Evolutionary conservation across 192 early-diverging fungal species (phyloP).

Genomic region (Mortierella hygrophila): DNA sequence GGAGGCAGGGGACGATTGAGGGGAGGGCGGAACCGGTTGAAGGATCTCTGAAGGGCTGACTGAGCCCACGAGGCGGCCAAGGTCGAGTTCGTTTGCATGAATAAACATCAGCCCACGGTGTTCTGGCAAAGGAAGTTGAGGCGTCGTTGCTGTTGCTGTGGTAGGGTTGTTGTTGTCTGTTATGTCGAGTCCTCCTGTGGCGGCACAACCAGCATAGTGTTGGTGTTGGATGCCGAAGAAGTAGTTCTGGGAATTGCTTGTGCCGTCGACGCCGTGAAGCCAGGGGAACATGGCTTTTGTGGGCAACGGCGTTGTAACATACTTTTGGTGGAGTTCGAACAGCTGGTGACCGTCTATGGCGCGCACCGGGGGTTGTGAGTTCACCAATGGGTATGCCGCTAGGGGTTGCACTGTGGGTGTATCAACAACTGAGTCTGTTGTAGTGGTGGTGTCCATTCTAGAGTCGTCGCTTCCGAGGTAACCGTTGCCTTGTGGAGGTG

Average conservation of each 20-base stretch:
- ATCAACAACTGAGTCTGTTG: neutral
- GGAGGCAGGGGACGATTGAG: neutral
- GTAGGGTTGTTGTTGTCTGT: neutral
- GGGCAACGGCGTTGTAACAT: conserved; percentile 60
- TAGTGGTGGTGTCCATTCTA: neutral
- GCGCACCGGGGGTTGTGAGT: conserved; percentile 46
- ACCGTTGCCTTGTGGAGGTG: neutral
- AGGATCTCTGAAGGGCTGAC: conserved; percentile 65
- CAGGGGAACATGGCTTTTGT: conserved; percentile 70
- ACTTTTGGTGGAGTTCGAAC: conserved; percentile 56
- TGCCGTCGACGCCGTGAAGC: conserved; percentile 71
- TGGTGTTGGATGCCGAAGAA: conserved; percentile 66
- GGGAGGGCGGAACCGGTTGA: conserved; percentile 30
- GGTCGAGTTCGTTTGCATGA: conserved; percentile 46
- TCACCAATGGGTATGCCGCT: conserved; percentile 30
- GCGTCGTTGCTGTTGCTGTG: neutral
- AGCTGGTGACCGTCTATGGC: conserved; percentile 57
- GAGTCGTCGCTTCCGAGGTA: neutral
- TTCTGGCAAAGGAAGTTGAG: conserved; percentile 39
- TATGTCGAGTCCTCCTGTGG: neutral
- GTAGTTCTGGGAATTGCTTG: conserved; percentile 58
- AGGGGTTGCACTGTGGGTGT: neutral
- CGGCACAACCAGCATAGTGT: conserved; percentile 24
- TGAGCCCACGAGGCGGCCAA: conserved; percentile 61
- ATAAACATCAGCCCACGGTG: conserved; percentile 58